A percentile compares a stretch with the other conserved stretches of the same genome.
Conservation (phyloP, 2,329 filamentous ascomycete species). For the Fusarium paranaense region DNA sequence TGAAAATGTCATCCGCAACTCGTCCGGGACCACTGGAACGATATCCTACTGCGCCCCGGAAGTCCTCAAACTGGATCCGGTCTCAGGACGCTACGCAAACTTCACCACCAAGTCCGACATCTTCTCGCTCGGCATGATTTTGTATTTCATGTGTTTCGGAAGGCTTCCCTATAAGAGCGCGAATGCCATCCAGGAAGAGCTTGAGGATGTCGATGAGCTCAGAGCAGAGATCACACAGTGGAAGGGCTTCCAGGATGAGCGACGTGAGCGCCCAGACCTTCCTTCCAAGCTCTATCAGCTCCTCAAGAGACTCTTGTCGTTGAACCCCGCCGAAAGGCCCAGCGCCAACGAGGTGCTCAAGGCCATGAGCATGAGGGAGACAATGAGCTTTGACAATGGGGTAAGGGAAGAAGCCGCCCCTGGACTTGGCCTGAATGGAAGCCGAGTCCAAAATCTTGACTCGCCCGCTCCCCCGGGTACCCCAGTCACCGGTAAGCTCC, state of each 20-base stretch:
- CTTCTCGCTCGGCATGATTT: slow-evolving; percentile 98
- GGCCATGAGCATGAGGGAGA: slow-evolving; percentile 83
- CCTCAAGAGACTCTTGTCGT: slow-evolving; percentile 81
- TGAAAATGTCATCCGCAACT: slow-evolving; percentile 83
- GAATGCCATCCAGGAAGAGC: slow-evolving; percentile 88
- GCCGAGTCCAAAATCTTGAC: slow-evolving; percentile 67
- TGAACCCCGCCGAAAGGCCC: slow-evolving; percentile 81
- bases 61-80: slow-evolving; percentile 77
- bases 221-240: slow-evolving; percentile 88
- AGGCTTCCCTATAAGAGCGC: slow-evolving; percentile 86
- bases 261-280: slow-evolving; percentile 80
- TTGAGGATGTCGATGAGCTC: slow-evolving; percentile 88
- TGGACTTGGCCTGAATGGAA: slow-evolving; percentile 55
- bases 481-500: slow-evolving; percentile 57
- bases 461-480: slow-evolving; percentile 63
- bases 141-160: slow-evolving; percentile 98
- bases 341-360: slow-evolving; percentile 86
- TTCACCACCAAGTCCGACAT: slow-evolving; percentile 98
- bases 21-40: slow-evolving; percentile 92
- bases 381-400: slow-evolving; percentile 56
- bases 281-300: slow-evolving; percentile 88
- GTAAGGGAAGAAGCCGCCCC: slow-evolving; percentile 53
- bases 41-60: slow-evolving; percentile 98
- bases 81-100: slow-evolving; percentile 82
- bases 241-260: slow-evolving; percentile 86